These are phyloP conservation scores for Hypoxylon rubiginosum DNA, from an alignment of 2,329 filamentous ascomycete genomes.

Conservation along the genomic window DNA sequence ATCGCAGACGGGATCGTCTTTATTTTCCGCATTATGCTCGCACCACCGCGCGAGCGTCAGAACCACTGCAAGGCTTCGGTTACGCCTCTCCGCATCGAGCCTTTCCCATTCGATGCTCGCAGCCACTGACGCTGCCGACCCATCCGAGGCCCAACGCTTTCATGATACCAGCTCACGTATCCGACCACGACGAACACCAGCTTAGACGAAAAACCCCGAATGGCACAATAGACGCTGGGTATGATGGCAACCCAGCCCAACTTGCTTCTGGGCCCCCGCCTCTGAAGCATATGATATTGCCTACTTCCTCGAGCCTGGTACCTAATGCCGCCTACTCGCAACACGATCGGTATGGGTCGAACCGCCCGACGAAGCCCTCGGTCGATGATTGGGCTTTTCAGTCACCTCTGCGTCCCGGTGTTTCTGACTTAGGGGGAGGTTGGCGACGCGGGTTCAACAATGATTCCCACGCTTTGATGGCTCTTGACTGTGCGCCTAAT, in stretches of 20 bases:
- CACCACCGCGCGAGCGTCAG: conserved; percentile 27
- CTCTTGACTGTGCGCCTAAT: conserved; percentile 48
- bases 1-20: conserved; percentile 44
- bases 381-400: conserved; percentile 45
- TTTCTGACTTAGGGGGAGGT: conserved; percentile 33
- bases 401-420: conserved; percentile 30
- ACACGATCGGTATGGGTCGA: conserved; percentile 41
- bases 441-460: conserved; percentile 42
- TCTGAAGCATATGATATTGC: conserved; percentile 85
- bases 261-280: conserved; percentile 80
- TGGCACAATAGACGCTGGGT: conserved; percentile 91
- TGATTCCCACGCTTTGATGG: conserved; percentile 40
- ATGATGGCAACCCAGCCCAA: conserved; percentile 85
- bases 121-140: conserved; percentile 50
- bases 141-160: conserved; percentile 49
- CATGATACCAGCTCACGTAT: conserved; percentile 44
- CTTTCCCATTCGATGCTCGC: conserved; percentile 56
- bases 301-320: conserved; percentile 61
- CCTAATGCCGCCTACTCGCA: conserved; percentile 49
- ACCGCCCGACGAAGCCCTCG: conserved; percentile 35
- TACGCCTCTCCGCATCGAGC: conserved; percentile 47
- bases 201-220: conserved; percentile 92
- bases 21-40: conserved; percentile 38
- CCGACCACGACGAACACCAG: conserved; percentile 74
- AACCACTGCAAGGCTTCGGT: conserved; percentile 15